Percentiles rank a stretch among this genome's conserved stretches.
phyloP scores from a whole-genome alignment of 2,329 filamentous ascomycete genomes.

The Fusarium bulbicola region DNA sequence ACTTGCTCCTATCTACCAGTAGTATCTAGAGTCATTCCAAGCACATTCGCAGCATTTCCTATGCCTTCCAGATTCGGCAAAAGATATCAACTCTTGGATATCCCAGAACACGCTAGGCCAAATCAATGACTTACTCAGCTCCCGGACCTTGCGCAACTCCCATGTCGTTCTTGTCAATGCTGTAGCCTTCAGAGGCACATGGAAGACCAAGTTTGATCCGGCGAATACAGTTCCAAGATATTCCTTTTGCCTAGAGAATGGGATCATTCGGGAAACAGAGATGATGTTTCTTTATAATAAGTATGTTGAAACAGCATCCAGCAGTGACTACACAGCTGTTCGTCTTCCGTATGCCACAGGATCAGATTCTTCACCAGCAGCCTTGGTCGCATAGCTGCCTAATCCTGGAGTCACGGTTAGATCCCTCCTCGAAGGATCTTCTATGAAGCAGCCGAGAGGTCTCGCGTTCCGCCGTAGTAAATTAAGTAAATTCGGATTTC shows the following conservation, averaged over 20 bases:
- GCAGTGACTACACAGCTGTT: not conserved
- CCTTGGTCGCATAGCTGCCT: not conserved
- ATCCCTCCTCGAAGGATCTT: not conserved
- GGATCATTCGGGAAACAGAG: not conserved
- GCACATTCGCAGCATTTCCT: not conserved
- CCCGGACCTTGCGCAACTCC: not conserved
- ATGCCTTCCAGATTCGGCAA: not conserved
- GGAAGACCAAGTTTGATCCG: not conserved
- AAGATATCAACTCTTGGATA: not conserved
- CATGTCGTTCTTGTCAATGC: not conserved
- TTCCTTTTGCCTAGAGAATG: not conserved
- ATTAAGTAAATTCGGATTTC: not conserved
- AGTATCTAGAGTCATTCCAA: not conserved
- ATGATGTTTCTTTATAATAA: not conserved
- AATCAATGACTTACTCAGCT: not conserved
- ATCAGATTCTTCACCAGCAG: not conserved
- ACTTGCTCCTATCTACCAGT: not conserved
- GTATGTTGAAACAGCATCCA: not conserved
- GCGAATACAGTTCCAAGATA: not conserved
- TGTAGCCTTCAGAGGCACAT: not conserved
- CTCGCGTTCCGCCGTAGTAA: not conserved
- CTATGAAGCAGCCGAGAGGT: not conserved
- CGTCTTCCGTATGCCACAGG: not conserved
- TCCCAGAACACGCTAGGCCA: not conserved
- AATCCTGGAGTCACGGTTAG: not conserved